Conservation (phyloP, 2,329 filamentous ascomycete genomes). For the Stachybotrys elegans region DNA sequence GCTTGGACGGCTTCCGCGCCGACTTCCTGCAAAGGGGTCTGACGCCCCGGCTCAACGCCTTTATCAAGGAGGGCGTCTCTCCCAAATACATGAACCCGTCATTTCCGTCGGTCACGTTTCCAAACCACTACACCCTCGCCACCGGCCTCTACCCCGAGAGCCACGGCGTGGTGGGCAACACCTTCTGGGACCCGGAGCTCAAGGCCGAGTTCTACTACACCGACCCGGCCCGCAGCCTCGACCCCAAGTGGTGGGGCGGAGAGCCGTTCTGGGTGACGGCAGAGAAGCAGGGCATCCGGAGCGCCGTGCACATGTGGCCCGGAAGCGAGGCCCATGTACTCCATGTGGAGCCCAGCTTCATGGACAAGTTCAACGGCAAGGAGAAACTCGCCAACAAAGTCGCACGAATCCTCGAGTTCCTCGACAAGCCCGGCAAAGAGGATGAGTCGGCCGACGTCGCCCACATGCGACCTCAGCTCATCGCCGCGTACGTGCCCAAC, state of each 20-base stretch:
- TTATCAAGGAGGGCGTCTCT: conserved; percentile 79
- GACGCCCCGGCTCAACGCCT: conserved; percentile 74
- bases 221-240: conserved; percentile 67
- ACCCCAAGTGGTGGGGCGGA: conserved; percentile 90
- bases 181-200: conserved; percentile 81
- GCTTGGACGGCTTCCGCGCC: conserved; percentile 90
- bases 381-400: conserved; percentile 75
- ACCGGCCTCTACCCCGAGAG: conserved; percentile 90
- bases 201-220: conserved; percentile 85
- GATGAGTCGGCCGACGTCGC: conserved; percentile 42
- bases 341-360: conserved; percentile 66
- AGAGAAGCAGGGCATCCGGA: conserved; percentile 71
- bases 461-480: conserved; percentile 74
- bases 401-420: conserved; percentile 69
- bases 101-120: conserved; percentile 95
- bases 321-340: conserved; percentile 85
- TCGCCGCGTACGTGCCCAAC: conserved; percentile 91
- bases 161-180: conserved; percentile 90
- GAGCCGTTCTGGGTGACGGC: conserved; percentile 94
- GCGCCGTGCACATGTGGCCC: conserved; percentile 97
- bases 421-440: conserved; percentile 76
- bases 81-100: conserved; percentile 90
- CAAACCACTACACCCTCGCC: conserved; percentile 90
- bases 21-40: conserved; percentile 83
- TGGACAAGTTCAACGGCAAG: conserved; percentile 80